A percentile compares a stretch with the other conserved stretches of the same genome.
Evolutionary conservation across 148 eudicot species (phyloP).

Genomic region (Dysphania ambrosioides): DNA sequence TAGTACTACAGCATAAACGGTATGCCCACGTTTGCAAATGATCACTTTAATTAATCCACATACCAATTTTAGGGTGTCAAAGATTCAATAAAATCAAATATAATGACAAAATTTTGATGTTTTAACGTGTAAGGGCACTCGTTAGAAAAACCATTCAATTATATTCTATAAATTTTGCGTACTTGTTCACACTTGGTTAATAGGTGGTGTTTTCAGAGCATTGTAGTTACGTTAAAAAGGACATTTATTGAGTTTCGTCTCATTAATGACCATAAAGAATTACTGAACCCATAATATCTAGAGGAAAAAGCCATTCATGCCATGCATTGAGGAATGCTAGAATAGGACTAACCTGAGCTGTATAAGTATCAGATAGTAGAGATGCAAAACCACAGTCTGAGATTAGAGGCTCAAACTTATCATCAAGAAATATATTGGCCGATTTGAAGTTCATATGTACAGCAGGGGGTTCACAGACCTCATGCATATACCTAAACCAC

Average conservation of each 20-base stretch:
- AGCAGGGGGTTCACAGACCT: slow-evolving; percentile 65
- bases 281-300: no score
- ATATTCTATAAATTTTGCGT: background rate
- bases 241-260: background rate
- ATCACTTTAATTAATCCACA: no score
- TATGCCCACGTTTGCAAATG: background rate
- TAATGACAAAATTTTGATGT: no score
- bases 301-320: background rate
- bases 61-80: no score
- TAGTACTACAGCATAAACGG: background rate
- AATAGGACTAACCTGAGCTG: slow-evolving; percentile 49
- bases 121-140: no score
- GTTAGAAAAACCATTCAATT: no score
- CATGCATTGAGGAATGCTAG: background rate
- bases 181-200: background rate
- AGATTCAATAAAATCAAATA: no score
- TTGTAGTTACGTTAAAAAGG: no score
- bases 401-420: slow-evolving; percentile 54
- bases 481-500: slow-evolving; percentile 73
- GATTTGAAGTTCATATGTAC: slow-evolving; percentile 86
- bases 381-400: slow-evolving; percentile 90
- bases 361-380: slow-evolving; percentile 41
- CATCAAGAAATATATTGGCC: slow-evolving; percentile 74
- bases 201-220: no score
- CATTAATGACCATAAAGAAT: no score